phyloP scores from a whole-genome alignment of 805 yeast species.

The Zygosaccharomyces bailii region DNA sequence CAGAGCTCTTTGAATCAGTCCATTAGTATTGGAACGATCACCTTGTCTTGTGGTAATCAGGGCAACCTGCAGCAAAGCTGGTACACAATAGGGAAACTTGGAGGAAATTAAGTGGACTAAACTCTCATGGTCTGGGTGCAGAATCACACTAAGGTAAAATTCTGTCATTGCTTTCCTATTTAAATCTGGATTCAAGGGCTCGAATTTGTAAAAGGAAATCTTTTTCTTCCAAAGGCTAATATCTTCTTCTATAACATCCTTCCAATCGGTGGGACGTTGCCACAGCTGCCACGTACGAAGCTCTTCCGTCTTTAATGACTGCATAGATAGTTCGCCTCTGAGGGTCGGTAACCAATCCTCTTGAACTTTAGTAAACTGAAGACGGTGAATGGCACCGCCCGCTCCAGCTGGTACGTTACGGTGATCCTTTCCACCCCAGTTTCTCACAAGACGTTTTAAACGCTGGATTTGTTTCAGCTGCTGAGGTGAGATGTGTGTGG shows the following conservation, averaged over 20 bases:
- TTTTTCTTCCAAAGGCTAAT: slow-evolving; percentile 36
- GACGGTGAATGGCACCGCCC: slow-evolving; percentile 52
- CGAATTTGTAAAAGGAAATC: slow-evolving; percentile 58
- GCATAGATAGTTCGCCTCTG: slow-evolving; percentile 59
- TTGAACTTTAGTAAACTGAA: slow-evolving; percentile 65
- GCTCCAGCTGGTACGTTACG: slow-evolving; percentile 64
- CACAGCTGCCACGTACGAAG: slow-evolving; percentile 37
- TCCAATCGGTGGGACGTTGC: slow-evolving; percentile 46
- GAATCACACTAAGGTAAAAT: slow-evolving; percentile 61
- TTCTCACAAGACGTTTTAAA: slow-evolving; percentile 52
- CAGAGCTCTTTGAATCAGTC: slow-evolving; percentile 70
- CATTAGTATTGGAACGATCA: slow-evolving; percentile 62
- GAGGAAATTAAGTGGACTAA: slow-evolving; percentile 53
- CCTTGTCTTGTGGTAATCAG: slow-evolving; percentile 74
- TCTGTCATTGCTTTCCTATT: slow-evolving; percentile 38
- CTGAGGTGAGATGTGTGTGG: slow-evolving; percentile 66
- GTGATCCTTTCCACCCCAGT: slow-evolving; percentile 83
- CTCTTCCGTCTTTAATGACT: slow-evolving; percentile 44
- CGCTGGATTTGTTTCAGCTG: slow-evolving; percentile 59
- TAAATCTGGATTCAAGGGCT: slow-evolving; percentile 37
- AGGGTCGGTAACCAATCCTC: slow-evolving; percentile 79
- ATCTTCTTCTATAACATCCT: slow-evolving; percentile 45
- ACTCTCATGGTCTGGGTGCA: slow-evolving; percentile 78
- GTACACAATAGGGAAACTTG: slow-evolving; percentile 68
- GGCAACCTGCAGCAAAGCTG: slow-evolving; percentile 75